Conservation (phyloP, 176 grass and related monocot genomes). For the Eleusine indica region DNA sequence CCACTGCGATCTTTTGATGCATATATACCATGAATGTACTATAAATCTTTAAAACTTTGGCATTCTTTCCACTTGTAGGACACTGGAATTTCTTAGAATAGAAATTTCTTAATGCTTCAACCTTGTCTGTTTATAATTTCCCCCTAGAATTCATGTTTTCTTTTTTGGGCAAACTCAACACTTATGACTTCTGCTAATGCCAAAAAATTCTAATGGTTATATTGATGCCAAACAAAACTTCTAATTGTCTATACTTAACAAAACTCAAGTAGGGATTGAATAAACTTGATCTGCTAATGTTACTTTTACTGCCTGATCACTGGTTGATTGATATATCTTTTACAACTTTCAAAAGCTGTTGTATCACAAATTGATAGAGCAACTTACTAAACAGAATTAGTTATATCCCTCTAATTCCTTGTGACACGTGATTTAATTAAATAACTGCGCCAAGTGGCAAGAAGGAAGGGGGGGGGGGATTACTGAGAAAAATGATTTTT, state of each 20-base stretch:
- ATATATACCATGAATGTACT: neutral
- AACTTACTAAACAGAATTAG: neutral
- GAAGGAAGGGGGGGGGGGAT: neutral
- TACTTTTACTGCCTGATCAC: neutral
- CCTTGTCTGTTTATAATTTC: neutral
- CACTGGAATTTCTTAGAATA: neutral
- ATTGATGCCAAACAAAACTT: neutral
- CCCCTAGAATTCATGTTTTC: neutral
- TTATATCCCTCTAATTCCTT: neutral
- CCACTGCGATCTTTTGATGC: neutral
- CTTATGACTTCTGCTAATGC: slow-evolving; percentile 18
- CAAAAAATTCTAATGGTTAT: neutral
- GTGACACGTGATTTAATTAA: neutral
- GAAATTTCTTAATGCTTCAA: slow-evolving; percentile 5
- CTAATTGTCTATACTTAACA: neutral
- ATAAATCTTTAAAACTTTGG: neutral
- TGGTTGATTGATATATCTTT: neutral
- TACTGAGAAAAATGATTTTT: neutral
- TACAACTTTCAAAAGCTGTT: neutral
- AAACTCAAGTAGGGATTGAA: neutral
- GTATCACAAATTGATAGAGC: neutral
- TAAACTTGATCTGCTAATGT: slow-evolving; percentile 14
- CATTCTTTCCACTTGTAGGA: neutral
- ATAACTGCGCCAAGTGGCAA: neutral
- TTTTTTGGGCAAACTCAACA: slow-evolving; percentile 28